These are phyloP conservation scores for Plectranthus barbatus DNA, from an alignment of 257 asterid genomes.

Conservation along the genomic window DNA sequence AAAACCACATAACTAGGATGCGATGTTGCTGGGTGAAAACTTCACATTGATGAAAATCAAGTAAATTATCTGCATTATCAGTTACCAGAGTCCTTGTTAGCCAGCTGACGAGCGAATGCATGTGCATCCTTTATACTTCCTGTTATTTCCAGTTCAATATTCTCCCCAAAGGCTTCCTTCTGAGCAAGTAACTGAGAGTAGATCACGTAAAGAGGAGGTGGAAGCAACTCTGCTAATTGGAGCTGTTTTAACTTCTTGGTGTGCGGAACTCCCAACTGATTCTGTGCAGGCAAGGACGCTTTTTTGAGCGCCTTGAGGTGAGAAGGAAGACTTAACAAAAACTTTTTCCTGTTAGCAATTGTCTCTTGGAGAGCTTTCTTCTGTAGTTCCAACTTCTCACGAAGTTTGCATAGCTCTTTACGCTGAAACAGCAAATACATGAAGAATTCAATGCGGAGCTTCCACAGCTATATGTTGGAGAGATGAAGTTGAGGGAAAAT, in stretches of 20 bases:
- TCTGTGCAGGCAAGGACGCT: constrained; percentile 91
- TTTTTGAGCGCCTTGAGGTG: constrained; percentile 94
- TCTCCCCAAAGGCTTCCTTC: constrained; percentile 91
- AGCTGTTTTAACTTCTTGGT: constrained; percentile 84
- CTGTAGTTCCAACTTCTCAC: constrained; percentile 65
- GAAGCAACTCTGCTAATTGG: constrained; percentile 89
- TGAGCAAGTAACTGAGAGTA: constrained; percentile 91
- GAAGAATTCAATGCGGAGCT: constrained; percentile 2
- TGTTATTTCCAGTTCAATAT: constrained; percentile 70
- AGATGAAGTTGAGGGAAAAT: neutral
- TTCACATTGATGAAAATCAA: constrained; percentile 1
- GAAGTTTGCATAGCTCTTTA: constrained; percentile 82
- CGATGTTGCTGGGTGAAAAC: neutral
- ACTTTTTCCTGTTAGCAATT: constrained; percentile 75
- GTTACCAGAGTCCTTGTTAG: constrained; percentile 71
- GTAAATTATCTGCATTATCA: neutral
- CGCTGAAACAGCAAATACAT: constrained; percentile 50
- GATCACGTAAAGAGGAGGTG: constrained; percentile 83
- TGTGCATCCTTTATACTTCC: constrained; percentile 96
- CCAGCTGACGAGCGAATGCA: constrained; percentile 74
- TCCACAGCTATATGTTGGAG: neutral
- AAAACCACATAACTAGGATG: neutral
- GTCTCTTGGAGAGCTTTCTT: constrained; percentile 84
- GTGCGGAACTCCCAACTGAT: constrained; percentile 77
- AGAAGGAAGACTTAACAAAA: constrained; percentile 89